phyloP scores from a whole-genome alignment of 768 basidiomycete species.

The Thelephora aurantiotincta region DNA sequence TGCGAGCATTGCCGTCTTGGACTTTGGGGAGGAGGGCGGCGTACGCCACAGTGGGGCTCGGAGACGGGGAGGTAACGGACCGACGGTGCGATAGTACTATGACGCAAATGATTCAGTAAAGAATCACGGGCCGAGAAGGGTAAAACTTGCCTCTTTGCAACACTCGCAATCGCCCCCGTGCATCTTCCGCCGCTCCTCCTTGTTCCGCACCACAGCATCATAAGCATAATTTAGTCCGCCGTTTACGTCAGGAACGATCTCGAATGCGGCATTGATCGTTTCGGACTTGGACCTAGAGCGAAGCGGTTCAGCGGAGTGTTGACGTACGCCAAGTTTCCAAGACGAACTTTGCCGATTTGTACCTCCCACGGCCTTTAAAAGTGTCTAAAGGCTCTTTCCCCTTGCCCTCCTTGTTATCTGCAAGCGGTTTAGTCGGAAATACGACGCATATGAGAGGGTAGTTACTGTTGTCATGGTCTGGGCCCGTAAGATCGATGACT shows the following conservation, averaged over 20 bases:
- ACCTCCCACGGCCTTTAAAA: conserved; percentile 46
- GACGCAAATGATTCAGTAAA: neutral
- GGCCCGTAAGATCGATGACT: too few species aligned
- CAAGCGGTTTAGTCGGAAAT: too few species aligned
- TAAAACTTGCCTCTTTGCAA: conserved; percentile 50
- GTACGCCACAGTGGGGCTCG: conserved; percentile 68
- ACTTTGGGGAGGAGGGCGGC: conserved; percentile 19
- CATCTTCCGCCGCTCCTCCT: conserved; percentile 47
- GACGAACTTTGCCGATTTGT: conserved; percentile 15
- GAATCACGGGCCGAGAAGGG: neutral
- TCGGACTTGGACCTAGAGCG: conserved; percentile 14
- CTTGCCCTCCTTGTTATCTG: neutral
- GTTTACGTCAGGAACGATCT: conserved; percentile 54
- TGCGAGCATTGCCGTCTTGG: conserved; percentile 5
- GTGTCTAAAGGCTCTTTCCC: neutral
- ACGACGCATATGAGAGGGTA: too few species aligned
- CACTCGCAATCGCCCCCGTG: conserved; percentile 72
- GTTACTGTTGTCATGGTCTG: too few species aligned
- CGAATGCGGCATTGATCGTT: conserved; percentile 51
- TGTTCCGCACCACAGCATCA: conserved; percentile 63
- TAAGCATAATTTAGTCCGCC: conserved; percentile 52
- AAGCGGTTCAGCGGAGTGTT: neutral
- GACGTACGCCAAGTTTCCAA: neutral
- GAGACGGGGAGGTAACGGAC: conserved; percentile 50
- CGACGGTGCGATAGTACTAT: conserved; percentile 72